Percentiles rank a stretch among this genome's conserved stretches.
These are phyloP conservation scores for Hemileccinum rubropunctum DNA, from an alignment of 768 basidiomycete species.

Conservation along the genomic window DNA sequence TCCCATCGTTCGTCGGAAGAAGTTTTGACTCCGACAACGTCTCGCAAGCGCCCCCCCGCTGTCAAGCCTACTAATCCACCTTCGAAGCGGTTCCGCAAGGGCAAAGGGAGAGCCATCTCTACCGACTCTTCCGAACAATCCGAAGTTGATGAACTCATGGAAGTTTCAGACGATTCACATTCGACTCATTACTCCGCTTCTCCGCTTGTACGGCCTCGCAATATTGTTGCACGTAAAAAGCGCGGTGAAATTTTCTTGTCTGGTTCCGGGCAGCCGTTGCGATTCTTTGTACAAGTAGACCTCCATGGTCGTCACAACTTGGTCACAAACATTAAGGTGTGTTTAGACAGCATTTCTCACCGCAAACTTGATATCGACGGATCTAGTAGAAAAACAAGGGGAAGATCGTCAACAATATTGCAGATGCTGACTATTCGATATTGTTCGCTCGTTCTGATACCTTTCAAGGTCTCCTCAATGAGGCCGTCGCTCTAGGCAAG, in stretches of 20 bases:
- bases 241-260: slow-evolving; percentile 42
- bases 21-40: slow-evolving; percentile 5
- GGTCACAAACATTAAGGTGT: slow-evolving; percentile 60
- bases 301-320: slow-evolving; percentile 50
- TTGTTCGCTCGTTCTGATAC: slow-evolving; percentile 50
- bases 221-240: slow-evolving; percentile 17
- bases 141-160: slow-evolving; percentile 13
- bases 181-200: slow-evolving; percentile 15
- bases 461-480: slow-evolving; percentile 46
- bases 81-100: slow-evolving; percentile 26
- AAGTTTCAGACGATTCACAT: slow-evolving; percentile 8
- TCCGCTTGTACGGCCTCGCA: slow-evolving; percentile 10
- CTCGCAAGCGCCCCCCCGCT: slow-evolving; percentile 23
- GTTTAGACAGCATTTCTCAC: slow-evolving; percentile 7
- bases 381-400: slow-evolving; percentile 62
- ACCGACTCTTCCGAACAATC: slow-evolving; percentile 17
- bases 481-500: slow-evolving; percentile 35
- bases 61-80: slow-evolving; percentile 18
- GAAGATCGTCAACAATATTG: slow-evolving; percentile 49
- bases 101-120: slow-evolving; percentile 24
- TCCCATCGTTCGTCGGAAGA: slow-evolving; percentile 7
- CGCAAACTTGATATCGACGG: not conserved
- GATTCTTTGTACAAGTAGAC: slow-evolving; percentile 71
- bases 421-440: slow-evolving; percentile 59
- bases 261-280: slow-evolving; percentile 40